Percentiles rank a stretch among this genome's conserved stretches.
These are phyloP conservation scores for Plasmopara halstedii DNA, from an alignment of 352 stramenopile genomes.

Conservation along the genomic window DNA sequence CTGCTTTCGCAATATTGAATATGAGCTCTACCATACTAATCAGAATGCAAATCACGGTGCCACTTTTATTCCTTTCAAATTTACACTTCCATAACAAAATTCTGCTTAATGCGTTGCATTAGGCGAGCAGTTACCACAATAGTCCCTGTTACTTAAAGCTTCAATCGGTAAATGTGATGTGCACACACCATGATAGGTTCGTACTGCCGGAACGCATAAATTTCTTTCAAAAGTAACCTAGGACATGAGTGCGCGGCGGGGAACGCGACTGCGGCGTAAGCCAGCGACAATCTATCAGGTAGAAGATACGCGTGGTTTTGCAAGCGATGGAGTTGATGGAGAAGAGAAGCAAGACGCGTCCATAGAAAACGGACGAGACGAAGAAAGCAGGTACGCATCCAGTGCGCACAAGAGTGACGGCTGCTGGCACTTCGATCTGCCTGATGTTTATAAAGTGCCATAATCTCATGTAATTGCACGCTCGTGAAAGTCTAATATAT, in stretches of 20 bases:
- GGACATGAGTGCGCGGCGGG: constrained; percentile 41
- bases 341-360: constrained; percentile 10
- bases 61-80: no score
- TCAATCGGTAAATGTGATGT: no score
- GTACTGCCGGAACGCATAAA: no score
- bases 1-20: no score
- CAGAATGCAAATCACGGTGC: no score
- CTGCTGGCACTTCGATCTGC: constrained; percentile 7
- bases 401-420: constrained; percentile 19
- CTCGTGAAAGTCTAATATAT: not conserved
- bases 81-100: no score
- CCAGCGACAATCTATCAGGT: constrained; percentile 69
- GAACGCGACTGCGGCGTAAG: constrained; percentile 53
- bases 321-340: constrained; percentile 13
- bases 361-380: constrained; percentile 9
- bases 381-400: constrained; percentile 23
- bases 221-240: not conserved
- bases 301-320: constrained; percentile 32
- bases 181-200: no score
- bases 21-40: no score
- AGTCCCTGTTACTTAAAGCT: no score
- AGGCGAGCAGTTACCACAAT: no score
- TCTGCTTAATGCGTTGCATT: no score
- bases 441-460: constrained; percentile 1
- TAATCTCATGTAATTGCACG: constrained; percentile 6